These are phyloP conservation scores for Liriodendron chinense DNA, from an alignment of 164 flowering plant genomes.

Conservation along the genomic window DNA sequence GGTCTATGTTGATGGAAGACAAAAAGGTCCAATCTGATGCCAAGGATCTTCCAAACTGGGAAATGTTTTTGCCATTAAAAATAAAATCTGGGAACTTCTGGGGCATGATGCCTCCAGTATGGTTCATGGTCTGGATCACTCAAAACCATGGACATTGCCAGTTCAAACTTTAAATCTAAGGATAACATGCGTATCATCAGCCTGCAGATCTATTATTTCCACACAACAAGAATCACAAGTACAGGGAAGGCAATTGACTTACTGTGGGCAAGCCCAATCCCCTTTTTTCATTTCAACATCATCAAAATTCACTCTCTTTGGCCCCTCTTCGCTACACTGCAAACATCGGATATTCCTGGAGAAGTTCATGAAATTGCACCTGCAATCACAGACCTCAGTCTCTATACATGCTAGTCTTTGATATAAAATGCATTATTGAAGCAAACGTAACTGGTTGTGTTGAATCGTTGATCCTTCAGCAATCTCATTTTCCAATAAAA, in stretches of 20 bases:
- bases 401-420: neutral
- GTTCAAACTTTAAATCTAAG: too few species aligned
- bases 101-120: neutral
- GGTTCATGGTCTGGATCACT: neutral
- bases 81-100: neutral
- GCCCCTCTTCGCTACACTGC: slow-evolving; percentile 59
- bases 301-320: slow-evolving; percentile 33
- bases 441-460: neutral
- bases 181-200: too few species aligned
- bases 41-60: too few species aligned
- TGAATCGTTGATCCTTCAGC: neutral
- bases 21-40: too few species aligned
- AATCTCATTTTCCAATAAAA: neutral
- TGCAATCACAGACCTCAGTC: slow-evolving; percentile 28
- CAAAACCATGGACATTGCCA: neutral
- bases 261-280: slow-evolving; percentile 82
- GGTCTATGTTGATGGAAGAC: too few species aligned
- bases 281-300: slow-evolving; percentile 70
- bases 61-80: too few species aligned
- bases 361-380: slow-evolving; percentile 77
- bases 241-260: slow-evolving; percentile 21
- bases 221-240: neutral
- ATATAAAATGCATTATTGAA: neutral
- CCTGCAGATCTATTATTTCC: neutral
- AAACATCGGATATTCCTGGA: slow-evolving; percentile 57